These are phyloP conservation scores for Phytophthora megakarya DNA, from an alignment of 352 stramenopile genomes.

Conservation along the genomic window DNA sequence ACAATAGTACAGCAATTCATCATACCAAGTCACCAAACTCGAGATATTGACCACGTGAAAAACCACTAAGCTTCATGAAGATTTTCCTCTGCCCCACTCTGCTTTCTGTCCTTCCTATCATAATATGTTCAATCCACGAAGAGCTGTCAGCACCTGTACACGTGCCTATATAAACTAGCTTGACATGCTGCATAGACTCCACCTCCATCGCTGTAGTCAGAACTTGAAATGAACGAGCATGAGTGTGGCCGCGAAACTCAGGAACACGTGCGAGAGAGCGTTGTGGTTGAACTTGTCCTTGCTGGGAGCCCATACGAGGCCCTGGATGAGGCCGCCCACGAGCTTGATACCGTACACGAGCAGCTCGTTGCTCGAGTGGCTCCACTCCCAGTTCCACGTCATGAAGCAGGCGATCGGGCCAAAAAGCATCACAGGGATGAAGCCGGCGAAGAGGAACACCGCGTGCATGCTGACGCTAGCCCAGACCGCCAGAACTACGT, in stretches of 20 bases:
- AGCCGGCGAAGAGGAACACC: constrained; percentile 83
- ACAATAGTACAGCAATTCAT: not conserved
- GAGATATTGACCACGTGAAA: constrained; percentile 27
- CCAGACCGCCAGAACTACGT: constrained; percentile 76
- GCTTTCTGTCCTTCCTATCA: constrained; percentile 31
- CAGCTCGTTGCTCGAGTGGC: constrained; percentile 80
- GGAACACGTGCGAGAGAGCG: constrained; percentile 83
- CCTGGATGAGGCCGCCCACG: constrained; percentile 77
- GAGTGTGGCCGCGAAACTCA: constrained; percentile 81
- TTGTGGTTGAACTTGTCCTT: constrained; percentile 91
- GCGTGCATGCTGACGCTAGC: constrained; percentile 85
- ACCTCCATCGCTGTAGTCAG: constrained; percentile 31
- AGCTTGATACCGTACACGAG: constrained; percentile 85
- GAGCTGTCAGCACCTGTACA: constrained; percentile 1
- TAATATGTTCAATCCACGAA: constrained; percentile 17
- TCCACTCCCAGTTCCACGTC: constrained; percentile 82
- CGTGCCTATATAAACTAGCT: constrained; percentile 26
- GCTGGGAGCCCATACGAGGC: constrained; percentile 78
- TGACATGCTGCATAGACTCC: constrained; percentile 10
- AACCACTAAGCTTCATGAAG: constrained; percentile 33
- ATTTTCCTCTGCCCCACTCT: constrained; percentile 23
- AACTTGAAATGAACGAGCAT: constrained; percentile 86
- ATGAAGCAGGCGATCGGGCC: constrained; percentile 73
- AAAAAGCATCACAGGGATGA: constrained; percentile 84
- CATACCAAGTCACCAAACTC: constrained; percentile 20